These are phyloP conservation scores for Penicillium coprophilum DNA, from an alignment of 495 filamentous ascomycete species.

Conservation along the genomic window DNA sequence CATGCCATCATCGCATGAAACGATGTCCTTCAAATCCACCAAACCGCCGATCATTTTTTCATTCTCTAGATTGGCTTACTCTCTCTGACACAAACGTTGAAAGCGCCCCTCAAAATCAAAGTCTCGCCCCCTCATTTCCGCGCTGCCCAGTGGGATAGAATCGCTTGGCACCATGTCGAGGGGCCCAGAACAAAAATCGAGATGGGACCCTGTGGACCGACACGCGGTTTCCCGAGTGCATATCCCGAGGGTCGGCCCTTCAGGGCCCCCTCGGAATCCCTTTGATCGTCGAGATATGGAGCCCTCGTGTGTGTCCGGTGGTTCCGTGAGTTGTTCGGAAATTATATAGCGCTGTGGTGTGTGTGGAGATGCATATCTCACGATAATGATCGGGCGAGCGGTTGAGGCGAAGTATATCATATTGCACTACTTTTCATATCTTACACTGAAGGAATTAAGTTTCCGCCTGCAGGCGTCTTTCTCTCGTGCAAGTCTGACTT, in stretches of 20 bases:
- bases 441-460: not conserved
- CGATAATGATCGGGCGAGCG: not conserved
- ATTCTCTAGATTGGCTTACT: not conserved
- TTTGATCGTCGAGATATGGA: slow-evolving; percentile 6
- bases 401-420: not conserved
- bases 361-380: not conserved
- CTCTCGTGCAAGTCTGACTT: not conserved
- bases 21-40: not conserved
- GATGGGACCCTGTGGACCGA: not conserved
- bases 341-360: not conserved
- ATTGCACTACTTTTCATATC: not conserved
- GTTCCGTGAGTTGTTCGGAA: not conserved
- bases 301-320: not conserved
- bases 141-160: not conserved
- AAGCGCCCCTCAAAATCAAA: not conserved
- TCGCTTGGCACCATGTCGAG: not conserved
- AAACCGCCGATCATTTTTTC: not conserved
- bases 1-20: not conserved
- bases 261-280: slow-evolving; percentile 1
- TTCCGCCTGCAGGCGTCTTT: not conserved
- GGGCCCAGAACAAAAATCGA: not conserved
- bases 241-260: not conserved
- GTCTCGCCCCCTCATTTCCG: not conserved
- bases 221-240: not conserved
- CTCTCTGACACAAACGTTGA: not conserved